A percentile compares a stretch with the other conserved stretches of the same genome.
These are phyloP conservation scores for Schizochytrium sp. DNA, from an alignment of 108 stramenopile species.

Conservation along the genomic window DNA sequence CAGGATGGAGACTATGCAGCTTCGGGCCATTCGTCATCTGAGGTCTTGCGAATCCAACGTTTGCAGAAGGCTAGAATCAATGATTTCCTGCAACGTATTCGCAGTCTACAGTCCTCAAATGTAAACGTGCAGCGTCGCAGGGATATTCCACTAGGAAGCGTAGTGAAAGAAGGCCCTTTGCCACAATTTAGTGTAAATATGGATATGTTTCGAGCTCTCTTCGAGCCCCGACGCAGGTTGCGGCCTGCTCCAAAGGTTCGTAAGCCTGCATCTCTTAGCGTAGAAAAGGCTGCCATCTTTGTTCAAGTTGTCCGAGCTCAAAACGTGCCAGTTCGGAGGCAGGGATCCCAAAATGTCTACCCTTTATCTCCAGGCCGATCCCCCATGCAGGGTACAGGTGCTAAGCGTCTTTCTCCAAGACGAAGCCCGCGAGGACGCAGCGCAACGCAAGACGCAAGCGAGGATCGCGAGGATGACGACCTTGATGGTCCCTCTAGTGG, in stretches of 20 bases:
- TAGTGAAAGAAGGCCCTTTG: conserved; percentile 60
- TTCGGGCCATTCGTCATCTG: conserved; percentile 19
- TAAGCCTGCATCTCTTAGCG: conserved; percentile 49
- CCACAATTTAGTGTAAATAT: conserved; percentile 19
- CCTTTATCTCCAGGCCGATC: conserved; percentile 23
- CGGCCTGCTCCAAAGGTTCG: conserved; percentile 11
- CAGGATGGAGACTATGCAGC: conserved; percentile 1
- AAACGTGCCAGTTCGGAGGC: conserved; percentile 61
- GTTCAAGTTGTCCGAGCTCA: conserved; percentile 65
- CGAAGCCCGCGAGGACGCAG: neutral
- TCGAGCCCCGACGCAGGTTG: conserved; percentile 44
- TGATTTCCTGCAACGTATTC: conserved; percentile 59
- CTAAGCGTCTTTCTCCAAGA: conserved; percentile 12
- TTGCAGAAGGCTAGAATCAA: conserved; percentile 41
- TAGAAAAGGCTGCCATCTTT: conserved; percentile 57
- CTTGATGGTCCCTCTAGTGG: neutral
- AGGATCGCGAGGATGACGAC: conserved; percentile 23
- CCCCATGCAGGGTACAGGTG: neutral
- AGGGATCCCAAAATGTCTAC: neutral
- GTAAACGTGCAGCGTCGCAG: neutral
- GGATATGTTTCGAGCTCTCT: conserved; percentile 23
- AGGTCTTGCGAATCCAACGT: conserved; percentile 20
- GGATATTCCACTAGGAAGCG: neutral
- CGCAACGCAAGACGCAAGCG: neutral
- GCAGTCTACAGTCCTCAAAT: neutral